Evolutionary conservation across 208 protist genomes (phyloP).

Genomic region (Trypanosoma rangeli): DNA sequence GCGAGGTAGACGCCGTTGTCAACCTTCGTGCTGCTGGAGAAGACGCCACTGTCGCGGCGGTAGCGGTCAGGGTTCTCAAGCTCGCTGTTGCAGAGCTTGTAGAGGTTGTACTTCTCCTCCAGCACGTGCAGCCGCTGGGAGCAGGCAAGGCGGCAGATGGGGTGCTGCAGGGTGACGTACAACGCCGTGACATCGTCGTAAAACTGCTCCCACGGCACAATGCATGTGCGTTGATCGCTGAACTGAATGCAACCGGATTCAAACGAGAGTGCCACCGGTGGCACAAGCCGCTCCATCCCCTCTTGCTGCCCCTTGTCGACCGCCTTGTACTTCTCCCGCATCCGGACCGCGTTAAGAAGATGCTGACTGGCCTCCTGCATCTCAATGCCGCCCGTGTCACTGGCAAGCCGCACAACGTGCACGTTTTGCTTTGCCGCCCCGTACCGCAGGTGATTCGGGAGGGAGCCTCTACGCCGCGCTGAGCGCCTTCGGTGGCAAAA

Average conservation of each 20-base stretch:
- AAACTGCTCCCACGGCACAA: constrained; percentile 77
- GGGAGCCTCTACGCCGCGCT: neutral
- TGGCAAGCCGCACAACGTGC: constrained; percentile 61
- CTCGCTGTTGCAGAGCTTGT: constrained; percentile 90
- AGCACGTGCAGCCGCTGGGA: constrained; percentile 84
- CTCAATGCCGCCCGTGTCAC: constrained; percentile 77
- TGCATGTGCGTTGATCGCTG: constrained; percentile 42
- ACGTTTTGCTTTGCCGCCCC: constrained; percentile 24
- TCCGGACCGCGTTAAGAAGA: constrained; percentile 40
- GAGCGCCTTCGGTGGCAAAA: constrained; percentile 13
- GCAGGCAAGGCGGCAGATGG: constrained; percentile 50
- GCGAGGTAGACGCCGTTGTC: constrained; percentile 92
- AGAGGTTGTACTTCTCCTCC: constrained; percentile 93
- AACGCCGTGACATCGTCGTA: constrained; percentile 60
- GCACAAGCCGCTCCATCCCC: constrained; percentile 19
- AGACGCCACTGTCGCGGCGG: constrained; percentile 75
- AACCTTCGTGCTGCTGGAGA: constrained; percentile 89
- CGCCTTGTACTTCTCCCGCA: constrained; percentile 72
- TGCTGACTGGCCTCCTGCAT: constrained; percentile 57
- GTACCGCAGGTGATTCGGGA: neutral
- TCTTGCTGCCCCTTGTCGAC: constrained; percentile 68
- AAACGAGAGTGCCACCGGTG: constrained; percentile 51
- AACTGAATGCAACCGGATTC: constrained; percentile 70
- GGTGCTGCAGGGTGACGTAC: constrained; percentile 49
- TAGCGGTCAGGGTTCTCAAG: constrained; percentile 65